Conservation (phyloP, 2,329 filamentous ascomycete species). For the Nigrospora oryzae region DNA sequence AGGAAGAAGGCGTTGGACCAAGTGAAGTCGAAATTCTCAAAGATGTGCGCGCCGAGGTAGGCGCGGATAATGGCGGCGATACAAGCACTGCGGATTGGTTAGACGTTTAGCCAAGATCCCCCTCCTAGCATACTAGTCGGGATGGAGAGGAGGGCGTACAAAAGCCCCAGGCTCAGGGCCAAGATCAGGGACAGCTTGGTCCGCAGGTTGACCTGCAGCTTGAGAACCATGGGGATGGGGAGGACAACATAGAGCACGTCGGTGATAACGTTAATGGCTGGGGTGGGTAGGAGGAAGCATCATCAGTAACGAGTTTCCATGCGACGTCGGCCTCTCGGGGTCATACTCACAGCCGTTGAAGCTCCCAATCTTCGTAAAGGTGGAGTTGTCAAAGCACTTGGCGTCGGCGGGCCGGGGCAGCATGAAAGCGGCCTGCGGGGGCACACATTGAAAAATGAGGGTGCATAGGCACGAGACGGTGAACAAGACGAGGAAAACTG, state of each 20-base stretch:
- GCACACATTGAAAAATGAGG: conserved; percentile 3
- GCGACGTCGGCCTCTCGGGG: neutral
- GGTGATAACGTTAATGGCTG: conserved; percentile 5
- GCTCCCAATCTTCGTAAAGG: conserved; percentile 1
- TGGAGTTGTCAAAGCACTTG: conserved; percentile 1
- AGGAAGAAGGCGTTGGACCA: conserved; percentile 4
- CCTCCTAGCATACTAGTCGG: too few species aligned
- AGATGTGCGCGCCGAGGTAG: conserved; percentile 1
- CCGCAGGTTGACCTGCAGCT: conserved; percentile 4
- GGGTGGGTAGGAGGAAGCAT: neutral
- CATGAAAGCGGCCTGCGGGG: neutral
- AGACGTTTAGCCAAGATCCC: too few species aligned
- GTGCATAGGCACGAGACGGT: conserved; percentile 4
- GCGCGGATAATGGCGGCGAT: conserved; percentile 3
- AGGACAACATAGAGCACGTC: conserved; percentile 4
- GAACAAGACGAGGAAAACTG: conserved; percentile 4
- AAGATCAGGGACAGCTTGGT: conserved; percentile 2
- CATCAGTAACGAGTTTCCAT: neutral
- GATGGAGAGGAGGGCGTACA: neutral
- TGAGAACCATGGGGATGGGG: conserved; percentile 4
- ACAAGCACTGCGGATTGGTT: conserved; percentile 1
- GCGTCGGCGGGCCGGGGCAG: neutral
- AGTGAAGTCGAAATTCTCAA: conserved; percentile 1
- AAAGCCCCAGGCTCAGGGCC: conserved; percentile 3
- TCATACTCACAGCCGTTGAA: conserved; percentile 1